Conservation (phyloP, 2,329 filamentous ascomycete genomes). For the Coniochaeta sp. region DNA sequence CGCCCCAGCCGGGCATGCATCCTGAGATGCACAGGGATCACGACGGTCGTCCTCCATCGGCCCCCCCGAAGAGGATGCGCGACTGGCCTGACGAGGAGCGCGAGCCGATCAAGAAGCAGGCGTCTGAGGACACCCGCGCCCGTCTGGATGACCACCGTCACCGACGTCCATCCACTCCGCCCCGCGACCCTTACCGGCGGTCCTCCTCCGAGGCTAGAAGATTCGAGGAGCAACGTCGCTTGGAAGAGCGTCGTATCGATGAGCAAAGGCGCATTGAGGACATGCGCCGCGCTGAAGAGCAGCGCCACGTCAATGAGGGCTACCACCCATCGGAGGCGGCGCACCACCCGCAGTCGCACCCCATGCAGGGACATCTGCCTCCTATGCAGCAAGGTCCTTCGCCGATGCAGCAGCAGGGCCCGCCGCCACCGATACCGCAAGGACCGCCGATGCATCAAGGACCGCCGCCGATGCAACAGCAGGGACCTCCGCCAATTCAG, state of each 20-base stretch:
- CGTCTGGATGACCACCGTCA: slow-evolving; percentile 78
- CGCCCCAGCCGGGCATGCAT: slow-evolving; percentile 43
- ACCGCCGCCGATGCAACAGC: slow-evolving; percentile 36
- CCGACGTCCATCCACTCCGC: slow-evolving; percentile 70
- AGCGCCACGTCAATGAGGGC: slow-evolving; percentile 65
- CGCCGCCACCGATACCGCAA: slow-evolving; percentile 24
- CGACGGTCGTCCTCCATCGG: slow-evolving; percentile 72
- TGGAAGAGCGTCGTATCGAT: slow-evolving; percentile 45
- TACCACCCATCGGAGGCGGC: slow-evolving; percentile 93
- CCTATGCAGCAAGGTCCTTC: slow-evolving; percentile 51
- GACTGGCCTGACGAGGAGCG: slow-evolving; percentile 86
- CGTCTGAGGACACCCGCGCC: slow-evolving; percentile 80
- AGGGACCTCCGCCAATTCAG: slow-evolving; percentile 12
- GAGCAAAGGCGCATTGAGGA: slow-evolving; percentile 54
- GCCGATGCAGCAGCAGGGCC: slow-evolving; percentile 35
- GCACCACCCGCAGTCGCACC: slow-evolving; percentile 66
- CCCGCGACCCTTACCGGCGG: slow-evolving; percentile 62
- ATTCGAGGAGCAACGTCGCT: slow-evolving; percentile 55
- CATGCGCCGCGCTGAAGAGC: slow-evolving; percentile 46
- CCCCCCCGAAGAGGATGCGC: slow-evolving; percentile 73
- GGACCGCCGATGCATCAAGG: slow-evolving; percentile 1
- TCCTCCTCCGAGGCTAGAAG: slow-evolving; percentile 68
- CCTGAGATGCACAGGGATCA: slow-evolving; percentile 59
- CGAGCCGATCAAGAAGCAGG: slow-evolving; percentile 69
- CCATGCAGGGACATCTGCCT: slow-evolving; percentile 51